A percentile compares a stretch with the other conserved stretches of the same genome.
Conservation (phyloP, 805 yeast genomes). For the Suhomyces emberorum region DNA sequence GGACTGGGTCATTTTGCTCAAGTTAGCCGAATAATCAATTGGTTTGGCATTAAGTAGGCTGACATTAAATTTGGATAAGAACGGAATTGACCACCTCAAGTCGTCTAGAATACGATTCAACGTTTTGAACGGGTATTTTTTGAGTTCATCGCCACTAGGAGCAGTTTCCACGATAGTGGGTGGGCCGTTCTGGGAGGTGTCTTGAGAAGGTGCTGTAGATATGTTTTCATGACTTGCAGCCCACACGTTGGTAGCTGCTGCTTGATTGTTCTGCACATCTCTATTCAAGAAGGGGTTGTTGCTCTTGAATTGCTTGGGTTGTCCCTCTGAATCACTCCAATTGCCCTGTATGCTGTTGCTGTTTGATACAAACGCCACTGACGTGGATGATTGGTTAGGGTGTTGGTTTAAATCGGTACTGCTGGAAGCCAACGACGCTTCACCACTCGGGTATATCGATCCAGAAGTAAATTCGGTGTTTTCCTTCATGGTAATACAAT, state of each 20-base stretch:
- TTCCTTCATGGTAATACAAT: neutral
- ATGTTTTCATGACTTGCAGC: too few relatives aligned
- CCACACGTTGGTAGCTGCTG: too few relatives aligned
- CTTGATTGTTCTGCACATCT: too few relatives aligned
- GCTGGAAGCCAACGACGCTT: neutral
- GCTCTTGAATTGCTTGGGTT: conserved; percentile 10
- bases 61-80: conserved; percentile 5
- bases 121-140: conserved; percentile 50
- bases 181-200: too few relatives aligned
- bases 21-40: conserved; percentile 32
- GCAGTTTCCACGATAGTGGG: neutral
- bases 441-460: neutral
- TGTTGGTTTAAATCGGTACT: neutral
- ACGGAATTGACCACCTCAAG: conserved; percentile 28
- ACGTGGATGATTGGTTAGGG: neutral
- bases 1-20: conserved; percentile 14
- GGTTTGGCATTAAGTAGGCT: conserved; percentile 30
- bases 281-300: conserved; percentile 10
- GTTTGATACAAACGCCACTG: neutral
- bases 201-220: too few relatives aligned
- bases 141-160: neutral
- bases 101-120: conserved; percentile 68
- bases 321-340: too few relatives aligned
- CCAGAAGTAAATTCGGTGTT: neutral
- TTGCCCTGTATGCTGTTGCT: too few relatives aligned